Evolutionary conservation across 1,284 basidiomycete genomes (phyloP), one percentile per base, ranked within the genome.

Genomic region (Trichosporon sp.): DNA sequence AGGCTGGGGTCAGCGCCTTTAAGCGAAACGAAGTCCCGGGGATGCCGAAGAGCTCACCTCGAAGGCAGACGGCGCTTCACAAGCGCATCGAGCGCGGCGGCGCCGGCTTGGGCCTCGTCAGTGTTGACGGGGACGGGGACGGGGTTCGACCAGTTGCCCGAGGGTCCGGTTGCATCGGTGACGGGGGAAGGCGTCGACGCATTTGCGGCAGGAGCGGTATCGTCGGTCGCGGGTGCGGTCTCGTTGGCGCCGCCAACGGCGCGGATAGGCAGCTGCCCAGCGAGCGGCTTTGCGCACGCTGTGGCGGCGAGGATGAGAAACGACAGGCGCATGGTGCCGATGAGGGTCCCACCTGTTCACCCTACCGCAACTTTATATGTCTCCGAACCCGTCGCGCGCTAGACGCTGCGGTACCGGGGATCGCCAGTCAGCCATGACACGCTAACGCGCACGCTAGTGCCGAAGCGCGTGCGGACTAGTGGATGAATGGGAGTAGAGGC

Each of bases 391-490:
- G n/a, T n/a, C 44, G 21, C 44, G 21, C 44, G 44, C 44, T 47
- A 23, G n/a, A 9, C 79, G 76, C 60, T 80, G 75, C 68, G 74
- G 76, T 31, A 84, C n/a, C n/a, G n/a, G n/a, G n/a, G n/a, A n/a
- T n/a, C n/a, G n/a, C n/a, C n/a, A n/a, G n/a, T n/a, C n/a, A n/a
- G n/a, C n/a, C n/a, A n/a, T n/a, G n/a, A n/a, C n/a, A n/a, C n/a
- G n/a, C n/a, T n/a, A n/a, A n/a, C n/a, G n/a, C n/a, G n/a, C n/a
- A n/a, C n/a, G n/a, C n/a, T n/a, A n/a, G n/a, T n/a, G n/a, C n/a
- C n/a, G n/a, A n/a, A n/a, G n/a, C n/a, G n/a, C n/a, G n/a, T n/a
- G n/a, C n/a, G n/a, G n/a, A n/a, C n/a, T 42, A 42, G 38, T 12
- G 38, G 18, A 42, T 12, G n/a, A n/a, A 38, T 38, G 4, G 35